Evolutionary conservation across 2,329 filamentous ascomycete genomes (phyloP).

Genomic region (Emergomyces orientalis): DNA sequence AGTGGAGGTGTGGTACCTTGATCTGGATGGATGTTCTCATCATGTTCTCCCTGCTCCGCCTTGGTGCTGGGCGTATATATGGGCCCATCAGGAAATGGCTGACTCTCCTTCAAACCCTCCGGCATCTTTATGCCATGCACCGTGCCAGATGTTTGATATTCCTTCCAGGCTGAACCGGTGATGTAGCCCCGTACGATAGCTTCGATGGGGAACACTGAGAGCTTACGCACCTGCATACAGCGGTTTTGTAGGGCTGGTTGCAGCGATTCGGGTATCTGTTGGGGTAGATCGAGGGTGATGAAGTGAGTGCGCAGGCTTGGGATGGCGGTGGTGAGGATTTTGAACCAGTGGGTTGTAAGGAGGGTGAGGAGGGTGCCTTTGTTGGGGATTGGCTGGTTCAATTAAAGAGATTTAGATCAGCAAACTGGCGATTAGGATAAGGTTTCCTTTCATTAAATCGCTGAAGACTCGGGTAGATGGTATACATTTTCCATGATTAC

Average conservation of each 20-base stretch:
- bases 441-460: neutral
- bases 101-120: slow-evolving; percentile 58
- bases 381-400: slow-evolving; percentile 51
- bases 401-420: neutral
- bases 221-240: slow-evolving; percentile 66
- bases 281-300: slow-evolving; percentile 49
- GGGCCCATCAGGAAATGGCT: slow-evolving; percentile 55
- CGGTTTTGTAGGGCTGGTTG: slow-evolving; percentile 50
- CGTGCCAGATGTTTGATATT: slow-evolving; percentile 64
- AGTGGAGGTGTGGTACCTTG: slow-evolving; percentile 36
- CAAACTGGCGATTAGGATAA: neutral
- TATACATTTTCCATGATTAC: slow-evolving; percentile 71
- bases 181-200: slow-evolving; percentile 86
- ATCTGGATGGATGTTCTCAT: slow-evolving; percentile 75
- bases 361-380: slow-evolving; percentile 61
- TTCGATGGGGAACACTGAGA: slow-evolving; percentile 69
- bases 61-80: slow-evolving; percentile 80
- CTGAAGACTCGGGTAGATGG: neutral
- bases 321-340: slow-evolving; percentile 47
- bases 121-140: slow-evolving; percentile 68
- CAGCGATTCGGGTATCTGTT: slow-evolving; percentile 40
- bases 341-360: slow-evolving; percentile 61
- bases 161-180: slow-evolving; percentile 73
- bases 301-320: slow-evolving; percentile 56
- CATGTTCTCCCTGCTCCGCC: slow-evolving; percentile 65